Conservation (phyloP, 2,329 filamentous ascomycete genomes). For the Ophiosphaerella herpotricha region DNA sequence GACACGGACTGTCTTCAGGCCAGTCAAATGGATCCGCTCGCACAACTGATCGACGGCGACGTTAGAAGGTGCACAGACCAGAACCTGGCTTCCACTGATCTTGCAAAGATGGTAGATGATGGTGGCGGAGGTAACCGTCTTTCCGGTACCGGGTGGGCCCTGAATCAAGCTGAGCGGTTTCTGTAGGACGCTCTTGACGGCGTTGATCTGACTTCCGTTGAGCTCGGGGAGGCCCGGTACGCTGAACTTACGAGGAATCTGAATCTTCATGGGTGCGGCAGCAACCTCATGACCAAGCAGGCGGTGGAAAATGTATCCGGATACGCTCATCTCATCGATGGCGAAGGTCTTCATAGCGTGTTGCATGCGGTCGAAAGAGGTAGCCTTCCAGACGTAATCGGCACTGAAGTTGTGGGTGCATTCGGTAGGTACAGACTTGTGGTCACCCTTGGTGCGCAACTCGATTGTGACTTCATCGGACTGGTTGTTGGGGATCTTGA, state of each 20-base stretch:
- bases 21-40: constrained; percentile 92
- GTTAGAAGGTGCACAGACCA: constrained; percentile 97
- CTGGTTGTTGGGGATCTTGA: constrained; percentile 99
- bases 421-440: constrained; percentile 94
- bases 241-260: constrained; percentile 94
- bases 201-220: constrained; percentile 93
- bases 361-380: constrained; percentile 99
- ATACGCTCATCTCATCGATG: constrained; percentile 96
- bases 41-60: constrained; percentile 98
- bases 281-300: constrained; percentile 94
- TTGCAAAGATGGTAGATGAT: constrained; percentile 98
- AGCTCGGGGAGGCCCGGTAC: constrained; percentile 92
- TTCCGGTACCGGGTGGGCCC: constrained; percentile 94
- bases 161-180: constrained; percentile 95
- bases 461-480: constrained; percentile 97
- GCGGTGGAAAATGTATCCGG: constrained; percentile 97
- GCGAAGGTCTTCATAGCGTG: constrained; percentile 99
- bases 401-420: constrained; percentile 98
- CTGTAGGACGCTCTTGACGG: constrained; percentile 92
- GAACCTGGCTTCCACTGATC: constrained; percentile 89
- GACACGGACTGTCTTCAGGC: constrained; percentile 93
- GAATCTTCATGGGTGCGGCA: constrained; percentile 91
- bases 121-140: constrained; percentile 97
- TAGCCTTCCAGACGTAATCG: constrained; percentile 99
- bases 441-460: constrained; percentile 88